These are phyloP conservation scores for Apiospora arundinis DNA, from an alignment of 2,329 filamentous ascomycete species.

Conservation along the genomic window DNA sequence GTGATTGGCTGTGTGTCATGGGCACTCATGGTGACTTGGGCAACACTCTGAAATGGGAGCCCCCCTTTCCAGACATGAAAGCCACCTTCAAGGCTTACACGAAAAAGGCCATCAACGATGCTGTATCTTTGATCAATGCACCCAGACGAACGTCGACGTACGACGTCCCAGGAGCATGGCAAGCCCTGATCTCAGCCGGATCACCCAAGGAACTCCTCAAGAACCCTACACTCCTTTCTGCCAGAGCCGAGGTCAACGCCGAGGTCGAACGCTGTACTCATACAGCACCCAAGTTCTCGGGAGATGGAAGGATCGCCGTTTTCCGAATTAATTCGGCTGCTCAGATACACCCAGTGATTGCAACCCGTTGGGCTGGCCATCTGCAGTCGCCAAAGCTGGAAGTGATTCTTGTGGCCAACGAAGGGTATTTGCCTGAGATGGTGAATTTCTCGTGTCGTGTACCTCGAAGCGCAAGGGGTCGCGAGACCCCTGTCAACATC, in stretches of 20 bases:
- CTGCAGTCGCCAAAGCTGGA: conserved; percentile 65
- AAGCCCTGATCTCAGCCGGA: conserved; percentile 56
- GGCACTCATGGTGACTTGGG: conserved; percentile 73
- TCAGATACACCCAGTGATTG: conserved; percentile 72
- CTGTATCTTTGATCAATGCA: conserved; percentile 69
- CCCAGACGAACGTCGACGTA: conserved; percentile 67
- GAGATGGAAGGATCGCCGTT: conserved; percentile 67
- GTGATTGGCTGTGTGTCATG: conserved; percentile 67
- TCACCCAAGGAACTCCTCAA: conserved; percentile 58
- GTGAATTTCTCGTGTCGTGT: conserved; percentile 74
- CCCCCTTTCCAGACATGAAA: conserved; percentile 71
- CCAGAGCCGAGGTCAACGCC: conserved; percentile 62
- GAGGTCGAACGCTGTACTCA: conserved; percentile 69
- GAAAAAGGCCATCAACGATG: conserved; percentile 67
- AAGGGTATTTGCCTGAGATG: conserved; percentile 66
- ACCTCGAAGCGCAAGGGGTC: conserved; percentile 58
- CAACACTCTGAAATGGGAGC: conserved; percentile 68
- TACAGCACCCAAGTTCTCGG: conserved; percentile 67
- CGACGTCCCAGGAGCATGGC: conserved; percentile 66
- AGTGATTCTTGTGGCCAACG: conserved; percentile 70
- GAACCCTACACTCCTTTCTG: conserved; percentile 56
- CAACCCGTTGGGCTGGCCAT: conserved; percentile 69
- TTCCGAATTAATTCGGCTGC: conserved; percentile 65
- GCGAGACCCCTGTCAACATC: conserved; percentile 66
- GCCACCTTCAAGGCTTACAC: conserved; percentile 64